These are phyloP conservation scores for Cytospora chrysosperma DNA, from an alignment of 2,329 filamentous ascomycete genomes.

Conservation along the genomic window DNA sequence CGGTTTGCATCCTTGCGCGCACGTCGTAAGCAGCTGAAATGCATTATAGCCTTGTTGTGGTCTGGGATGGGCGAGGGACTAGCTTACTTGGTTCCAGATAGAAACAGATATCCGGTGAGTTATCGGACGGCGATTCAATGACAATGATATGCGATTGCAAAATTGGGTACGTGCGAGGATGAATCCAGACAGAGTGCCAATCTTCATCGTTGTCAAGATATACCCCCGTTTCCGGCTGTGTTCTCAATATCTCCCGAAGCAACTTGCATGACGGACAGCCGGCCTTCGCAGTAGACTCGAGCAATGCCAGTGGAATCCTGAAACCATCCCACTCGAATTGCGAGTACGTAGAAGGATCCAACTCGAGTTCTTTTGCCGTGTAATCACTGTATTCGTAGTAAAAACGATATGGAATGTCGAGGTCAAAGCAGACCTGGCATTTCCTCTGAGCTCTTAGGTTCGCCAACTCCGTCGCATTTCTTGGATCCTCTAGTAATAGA, in stretches of 20 bases:
- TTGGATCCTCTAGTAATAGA: background rate
- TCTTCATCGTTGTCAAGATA: background rate
- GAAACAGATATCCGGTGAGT: no score
- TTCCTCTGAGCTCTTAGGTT: no score
- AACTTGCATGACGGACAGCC: background rate
- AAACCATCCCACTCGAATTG: background rate
- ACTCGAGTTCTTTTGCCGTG: no score
- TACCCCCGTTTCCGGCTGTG: background rate
- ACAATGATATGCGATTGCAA: background rate
- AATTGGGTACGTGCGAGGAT: background rate
- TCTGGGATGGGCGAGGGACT: no score
- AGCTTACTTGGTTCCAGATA: background rate
- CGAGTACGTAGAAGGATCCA: no score
- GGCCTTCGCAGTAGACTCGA: background rate
- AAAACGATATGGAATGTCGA: background rate
- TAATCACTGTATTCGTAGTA: no score
- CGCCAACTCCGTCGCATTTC: no score
- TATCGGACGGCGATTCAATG: background rate
- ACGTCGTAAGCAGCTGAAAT: background rate
- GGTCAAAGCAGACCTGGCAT: background rate
- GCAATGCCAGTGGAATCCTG: background rate
- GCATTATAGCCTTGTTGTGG: background rate
- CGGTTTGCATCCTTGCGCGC: no score
- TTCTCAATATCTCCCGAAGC: background rate
- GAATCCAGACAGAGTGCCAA: background rate